Evolutionary conservation across 208 protist species (phyloP).

Genomic region (Spongospora subterranea): DNA sequence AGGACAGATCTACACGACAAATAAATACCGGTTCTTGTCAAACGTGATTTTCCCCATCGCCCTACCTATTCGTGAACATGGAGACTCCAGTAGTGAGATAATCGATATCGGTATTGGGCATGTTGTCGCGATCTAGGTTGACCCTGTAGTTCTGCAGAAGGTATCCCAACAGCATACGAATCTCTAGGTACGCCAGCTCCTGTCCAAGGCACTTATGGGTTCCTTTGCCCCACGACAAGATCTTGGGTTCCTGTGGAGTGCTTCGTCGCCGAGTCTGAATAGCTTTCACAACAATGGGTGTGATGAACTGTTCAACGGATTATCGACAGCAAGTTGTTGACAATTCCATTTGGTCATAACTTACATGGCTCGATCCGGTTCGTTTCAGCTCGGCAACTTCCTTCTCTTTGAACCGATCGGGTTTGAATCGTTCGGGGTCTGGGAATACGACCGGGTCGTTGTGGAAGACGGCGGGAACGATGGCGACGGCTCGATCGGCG

Average conservation of each 20-base stretch:
- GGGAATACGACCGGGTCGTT: background rate
- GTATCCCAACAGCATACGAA: conserved; percentile 23
- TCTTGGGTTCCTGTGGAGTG: background rate
- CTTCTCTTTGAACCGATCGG: background rate
- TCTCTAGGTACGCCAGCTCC: conserved; percentile 33
- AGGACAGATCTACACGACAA: background rate
- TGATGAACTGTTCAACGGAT: no score
- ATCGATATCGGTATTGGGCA: background rate
- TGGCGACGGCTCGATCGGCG: background rate
- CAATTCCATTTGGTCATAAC: no score
- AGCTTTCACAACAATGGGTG: no score
- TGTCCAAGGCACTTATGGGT: conserved; percentile 43
- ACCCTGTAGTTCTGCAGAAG: conserved; percentile 12
- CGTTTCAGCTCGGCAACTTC: background rate
- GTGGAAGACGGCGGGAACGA: conserved; percentile 35
- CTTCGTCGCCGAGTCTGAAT: background rate
- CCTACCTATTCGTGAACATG: background rate
- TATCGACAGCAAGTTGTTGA: no score
- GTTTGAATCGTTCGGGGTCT: background rate
- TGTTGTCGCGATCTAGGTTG: background rate
- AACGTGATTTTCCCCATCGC: background rate
- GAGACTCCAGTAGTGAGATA: background rate
- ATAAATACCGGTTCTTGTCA: background rate
- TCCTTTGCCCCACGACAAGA: background rate
- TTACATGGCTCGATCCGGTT: background rate